Conservation (phyloP, 179 eudicot genomes). For the Silene noctiflora region DNA sequence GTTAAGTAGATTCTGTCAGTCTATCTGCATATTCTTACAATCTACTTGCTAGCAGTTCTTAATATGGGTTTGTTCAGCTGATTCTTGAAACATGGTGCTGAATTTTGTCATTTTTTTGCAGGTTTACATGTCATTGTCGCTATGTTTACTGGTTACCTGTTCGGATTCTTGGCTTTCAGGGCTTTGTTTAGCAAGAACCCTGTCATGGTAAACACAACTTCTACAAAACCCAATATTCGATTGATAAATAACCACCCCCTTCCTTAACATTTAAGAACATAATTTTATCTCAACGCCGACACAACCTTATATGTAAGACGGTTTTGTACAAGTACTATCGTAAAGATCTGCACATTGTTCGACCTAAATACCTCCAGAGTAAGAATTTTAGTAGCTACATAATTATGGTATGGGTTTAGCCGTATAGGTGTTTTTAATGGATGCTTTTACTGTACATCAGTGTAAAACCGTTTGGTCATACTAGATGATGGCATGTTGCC, state of each 20-base stretch:
- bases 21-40: not conserved
- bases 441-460: too few relatives aligned
- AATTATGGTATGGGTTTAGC: too few relatives aligned
- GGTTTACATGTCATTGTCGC: constrained; percentile 81
- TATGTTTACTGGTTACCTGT: constrained; percentile 84
- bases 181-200: constrained; percentile 77
- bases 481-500: too few relatives aligned
- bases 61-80: constrained; percentile 7
- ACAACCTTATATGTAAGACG: too few relatives aligned
- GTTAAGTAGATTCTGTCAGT: not conserved
- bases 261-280: too few relatives aligned
- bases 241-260: not conserved
- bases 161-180: constrained; percentile 83
- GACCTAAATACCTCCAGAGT: too few relatives aligned
- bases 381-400: too few relatives aligned
- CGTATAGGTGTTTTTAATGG: too few relatives aligned
- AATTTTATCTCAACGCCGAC: constrained; percentile 1
- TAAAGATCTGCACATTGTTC: too few relatives aligned
- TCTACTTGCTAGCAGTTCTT: not conserved
- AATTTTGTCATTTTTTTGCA: constrained; percentile 29
- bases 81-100: not conserved
- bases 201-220: constrained; percentile 55
- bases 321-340: too few relatives aligned
- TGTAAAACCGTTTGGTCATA: too few relatives aligned
- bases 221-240: not conserved